Evolutionary conservation across 78 protist genomes (phyloP).

Genomic region (Dictyostelium brefeldianum): DNA sequence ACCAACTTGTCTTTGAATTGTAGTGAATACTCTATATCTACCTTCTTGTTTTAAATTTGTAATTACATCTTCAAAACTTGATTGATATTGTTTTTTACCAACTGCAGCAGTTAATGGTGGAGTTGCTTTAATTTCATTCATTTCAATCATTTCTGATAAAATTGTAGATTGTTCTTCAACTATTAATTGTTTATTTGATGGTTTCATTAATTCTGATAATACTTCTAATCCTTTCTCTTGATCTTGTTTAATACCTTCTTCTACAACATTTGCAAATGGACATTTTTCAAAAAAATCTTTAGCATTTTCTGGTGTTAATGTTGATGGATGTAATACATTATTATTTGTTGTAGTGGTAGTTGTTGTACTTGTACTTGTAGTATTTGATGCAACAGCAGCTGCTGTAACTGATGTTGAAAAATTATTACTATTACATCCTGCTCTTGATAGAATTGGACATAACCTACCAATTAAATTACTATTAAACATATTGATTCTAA

Average conservation of each 20-base stretch:
- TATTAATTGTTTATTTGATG: neutral
- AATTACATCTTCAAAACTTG: conserved; percentile 41
- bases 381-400: neutral
- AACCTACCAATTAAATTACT: conserved; percentile 5
- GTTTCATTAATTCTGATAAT: conserved; percentile 55
- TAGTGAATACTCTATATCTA: conserved; percentile 79
- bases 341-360: neutral
- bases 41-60: conserved; percentile 71
- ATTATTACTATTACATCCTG: neutral
- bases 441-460: conserved; percentile 21
- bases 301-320: conserved; percentile 75
- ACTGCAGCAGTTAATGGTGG: neutral
- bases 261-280: conserved; percentile 77
- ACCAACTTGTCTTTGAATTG: conserved; percentile 81
- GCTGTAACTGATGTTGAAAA: conserved; percentile 9
- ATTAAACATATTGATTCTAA: conserved; percentile 13
- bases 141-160: conserved; percentile 57
- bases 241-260: conserved; percentile 43
- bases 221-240: conserved; percentile 66
- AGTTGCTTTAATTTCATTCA: neutral
- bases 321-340: conserved; percentile 30
- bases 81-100: neutral
- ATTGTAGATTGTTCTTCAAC: neutral
- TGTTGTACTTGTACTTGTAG: neutral
- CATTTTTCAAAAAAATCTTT: conserved; percentile 74